These are phyloP conservation scores for Arabidopsis lyrata DNA, from an alignment of 441 rosid genomes.

Conservation along the genomic window DNA sequence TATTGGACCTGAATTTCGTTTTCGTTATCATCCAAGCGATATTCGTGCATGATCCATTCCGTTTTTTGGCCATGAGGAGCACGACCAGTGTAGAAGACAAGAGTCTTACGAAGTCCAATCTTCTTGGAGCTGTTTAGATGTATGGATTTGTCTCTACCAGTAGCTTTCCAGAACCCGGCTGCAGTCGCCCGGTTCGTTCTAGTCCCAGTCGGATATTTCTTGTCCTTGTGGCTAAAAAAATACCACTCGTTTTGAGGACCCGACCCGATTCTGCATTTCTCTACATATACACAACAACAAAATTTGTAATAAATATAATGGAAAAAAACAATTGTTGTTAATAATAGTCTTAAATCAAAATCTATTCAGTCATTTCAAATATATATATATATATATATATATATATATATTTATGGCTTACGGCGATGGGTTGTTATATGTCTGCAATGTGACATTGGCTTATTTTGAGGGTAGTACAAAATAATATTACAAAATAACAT, in stretches of 20 bases:
- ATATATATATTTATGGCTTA: constrained; percentile 2
- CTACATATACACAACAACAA: constrained; percentile 39
- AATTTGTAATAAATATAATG: neutral
- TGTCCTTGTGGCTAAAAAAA: constrained; percentile 82
- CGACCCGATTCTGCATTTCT: constrained; percentile 72
- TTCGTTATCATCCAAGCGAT: constrained; percentile 65
- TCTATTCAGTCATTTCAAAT: too few species aligned
- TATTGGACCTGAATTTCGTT: constrained; percentile 65
- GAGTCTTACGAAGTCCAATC: constrained; percentile 82
- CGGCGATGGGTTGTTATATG: constrained; percentile 26
- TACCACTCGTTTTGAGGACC: constrained; percentile 84
- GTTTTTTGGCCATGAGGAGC: constrained; percentile 83
- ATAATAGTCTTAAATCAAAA: too few species aligned
- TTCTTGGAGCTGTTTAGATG: constrained; percentile 63
- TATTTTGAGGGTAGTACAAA: constrained; percentile 27
- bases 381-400: neutral
- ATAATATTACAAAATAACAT: too few species aligned
- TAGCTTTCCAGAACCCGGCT: constrained; percentile 83
- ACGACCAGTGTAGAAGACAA: constrained; percentile 80
- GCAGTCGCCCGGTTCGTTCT: constrained; percentile 78
- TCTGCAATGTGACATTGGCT: constrained; percentile 30
- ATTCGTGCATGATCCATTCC: constrained; percentile 87
- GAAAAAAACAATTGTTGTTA: neutral
- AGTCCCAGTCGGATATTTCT: constrained; percentile 81
- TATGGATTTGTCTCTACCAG: constrained; percentile 77